phyloP scores from a whole-genome alignment of 495 filamentous ascomycete genomes.

The Talaromyces ruber region DNA sequence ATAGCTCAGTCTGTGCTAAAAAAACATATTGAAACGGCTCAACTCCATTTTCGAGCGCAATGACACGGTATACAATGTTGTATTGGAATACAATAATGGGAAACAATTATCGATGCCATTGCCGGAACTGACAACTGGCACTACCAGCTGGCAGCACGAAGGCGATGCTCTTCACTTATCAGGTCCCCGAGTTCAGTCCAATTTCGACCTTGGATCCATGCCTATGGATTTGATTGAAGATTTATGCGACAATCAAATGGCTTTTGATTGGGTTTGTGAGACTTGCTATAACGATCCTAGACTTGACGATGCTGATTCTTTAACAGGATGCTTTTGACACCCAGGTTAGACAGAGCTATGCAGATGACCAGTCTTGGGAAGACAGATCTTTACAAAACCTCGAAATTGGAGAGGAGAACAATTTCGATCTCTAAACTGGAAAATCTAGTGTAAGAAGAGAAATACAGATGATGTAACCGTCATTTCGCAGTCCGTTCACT shows the following conservation, averaged over 20 bases:
- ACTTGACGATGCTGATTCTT: not conserved
- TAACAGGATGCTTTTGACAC: not conserved
- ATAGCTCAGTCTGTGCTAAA: slow-evolving; percentile 66
- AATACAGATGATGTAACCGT: not conserved
- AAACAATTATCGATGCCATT: not conserved
- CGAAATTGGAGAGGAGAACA: not conserved
- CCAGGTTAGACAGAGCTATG: not conserved
- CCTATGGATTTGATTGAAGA: not conserved
- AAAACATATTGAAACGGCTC: slow-evolving; percentile 51
- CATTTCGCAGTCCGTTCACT: not conserved
- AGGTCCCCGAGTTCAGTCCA: not conserved
- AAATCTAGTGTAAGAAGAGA: not conserved
- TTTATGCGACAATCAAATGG: not conserved
- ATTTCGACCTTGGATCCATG: not conserved
- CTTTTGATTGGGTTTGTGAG: slow-evolving; percentile 1
- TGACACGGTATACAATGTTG: not conserved
- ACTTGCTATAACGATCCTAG: not conserved
- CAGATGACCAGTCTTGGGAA: not conserved
- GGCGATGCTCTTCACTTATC: not conserved
- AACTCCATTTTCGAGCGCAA: not conserved
- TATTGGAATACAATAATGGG: not conserved
- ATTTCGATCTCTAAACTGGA: not conserved
- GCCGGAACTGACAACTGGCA: too few species aligned
- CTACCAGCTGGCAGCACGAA: not conserved
- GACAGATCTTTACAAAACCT: not conserved